Conservation (phyloP, 2,329 filamentous ascomycete genomes). For the Tympanopsis confertula region DNA sequence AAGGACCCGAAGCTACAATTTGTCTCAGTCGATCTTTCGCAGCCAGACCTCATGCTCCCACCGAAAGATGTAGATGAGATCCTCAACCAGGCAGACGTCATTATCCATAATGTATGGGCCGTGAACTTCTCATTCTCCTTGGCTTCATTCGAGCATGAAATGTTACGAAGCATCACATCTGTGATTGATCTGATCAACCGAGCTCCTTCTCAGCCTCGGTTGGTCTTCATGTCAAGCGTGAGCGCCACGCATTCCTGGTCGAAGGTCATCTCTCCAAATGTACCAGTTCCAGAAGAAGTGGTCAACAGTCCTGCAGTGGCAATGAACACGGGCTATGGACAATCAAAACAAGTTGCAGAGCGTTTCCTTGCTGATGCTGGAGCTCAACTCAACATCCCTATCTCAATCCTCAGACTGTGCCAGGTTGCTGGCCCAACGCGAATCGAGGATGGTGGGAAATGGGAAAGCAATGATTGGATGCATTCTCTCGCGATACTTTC, state of each 20-base stretch:
- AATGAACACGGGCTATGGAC: conserved; percentile 9
- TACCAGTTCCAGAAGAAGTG: conserved; percentile 6
- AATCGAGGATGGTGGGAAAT: too few relatives aligned
- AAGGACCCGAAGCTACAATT: conserved; percentile 3
- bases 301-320: conserved; percentile 6
- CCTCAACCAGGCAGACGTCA: conserved; percentile 5
- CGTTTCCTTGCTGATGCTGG: too few relatives aligned
- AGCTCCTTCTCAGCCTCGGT: conserved; percentile 3
- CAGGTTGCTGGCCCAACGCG: too few relatives aligned
- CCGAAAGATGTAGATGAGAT: conserved; percentile 2
- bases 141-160: conserved; percentile 9
- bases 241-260: conserved; percentile 10
- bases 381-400: too few relatives aligned
- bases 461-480: too few relatives aligned
- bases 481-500: too few relatives aligned
- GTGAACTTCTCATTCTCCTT: conserved; percentile 10
- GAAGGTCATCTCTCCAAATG: conserved; percentile 4
- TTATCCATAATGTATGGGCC: conserved; percentile 12
- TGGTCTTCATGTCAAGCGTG: conserved; percentile 12
- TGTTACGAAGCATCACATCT: conserved; percentile 6
- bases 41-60: conserved; percentile 5
- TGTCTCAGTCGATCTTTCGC: conserved; percentile 5
- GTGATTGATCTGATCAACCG: conserved; percentile 7
- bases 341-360: too few relatives aligned
- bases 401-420: too few relatives aligned